Percentiles rank a stretch among this genome's conserved stretches.
Evolutionary conservation across 441 rosid genomes (phyloP).

Genomic region (Jatropha podagrica): DNA sequence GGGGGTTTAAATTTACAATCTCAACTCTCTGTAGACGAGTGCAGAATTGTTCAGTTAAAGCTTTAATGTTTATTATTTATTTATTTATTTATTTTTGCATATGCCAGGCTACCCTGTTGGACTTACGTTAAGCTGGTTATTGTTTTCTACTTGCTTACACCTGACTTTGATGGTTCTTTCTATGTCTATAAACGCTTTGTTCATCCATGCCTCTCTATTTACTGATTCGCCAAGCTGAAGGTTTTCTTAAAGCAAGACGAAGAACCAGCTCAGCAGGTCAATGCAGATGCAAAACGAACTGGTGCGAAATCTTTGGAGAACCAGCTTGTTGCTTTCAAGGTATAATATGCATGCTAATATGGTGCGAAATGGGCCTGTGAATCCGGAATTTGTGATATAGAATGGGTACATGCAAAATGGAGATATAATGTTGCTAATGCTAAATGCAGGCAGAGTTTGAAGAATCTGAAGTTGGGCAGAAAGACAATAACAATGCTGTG

Average conservation of each 20-base stretch:
- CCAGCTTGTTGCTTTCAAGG: constrained; percentile 26
- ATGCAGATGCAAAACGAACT: constrained; percentile 27
- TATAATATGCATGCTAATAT: neutral
- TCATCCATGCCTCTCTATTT: constrained; percentile 30
- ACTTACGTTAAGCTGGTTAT: constrained; percentile 36
- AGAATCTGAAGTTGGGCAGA: constrained; percentile 3
- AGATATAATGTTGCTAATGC: neutral
- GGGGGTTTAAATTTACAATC: too few species aligned
- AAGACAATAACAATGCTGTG: constrained; percentile 12
- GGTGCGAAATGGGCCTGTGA: neutral
- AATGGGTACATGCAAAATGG: neutral
- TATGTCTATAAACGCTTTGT: constrained; percentile 40
- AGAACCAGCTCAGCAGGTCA: constrained; percentile 21
- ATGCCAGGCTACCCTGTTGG: constrained; percentile 43
- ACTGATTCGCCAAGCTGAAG: constrained; percentile 26
- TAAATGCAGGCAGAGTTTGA: constrained; percentile 15
- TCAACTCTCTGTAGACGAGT: too few species aligned
- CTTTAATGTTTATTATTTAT: neutral
- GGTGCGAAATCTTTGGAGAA: constrained; percentile 34
- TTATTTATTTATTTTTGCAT: neutral
- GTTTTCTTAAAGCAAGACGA: constrained; percentile 19
- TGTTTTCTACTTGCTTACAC: constrained; percentile 35
- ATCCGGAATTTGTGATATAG: neutral
- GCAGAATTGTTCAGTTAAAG: too few species aligned
- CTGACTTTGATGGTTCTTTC: constrained; percentile 42